Evolutionary conservation across 768 basidiomycete genomes (phyloP), one percentile per base, ranked within the genome.

Genomic region (Amanita rimosa): DNA sequence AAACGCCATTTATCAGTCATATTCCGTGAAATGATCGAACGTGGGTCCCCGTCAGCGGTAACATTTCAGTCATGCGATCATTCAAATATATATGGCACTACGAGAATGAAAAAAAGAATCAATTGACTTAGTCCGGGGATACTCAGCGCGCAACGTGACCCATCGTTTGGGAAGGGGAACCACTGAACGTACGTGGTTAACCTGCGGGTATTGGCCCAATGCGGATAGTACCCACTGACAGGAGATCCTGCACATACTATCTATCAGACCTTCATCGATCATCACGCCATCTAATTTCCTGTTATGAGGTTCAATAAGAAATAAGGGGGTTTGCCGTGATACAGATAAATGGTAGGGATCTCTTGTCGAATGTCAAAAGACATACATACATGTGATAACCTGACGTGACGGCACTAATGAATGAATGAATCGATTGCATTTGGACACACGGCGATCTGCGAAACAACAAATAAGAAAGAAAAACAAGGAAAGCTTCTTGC

Each of bases 181-280:
- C 31, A 31, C 31, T n/a, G 13, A 1, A 68, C 79, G 52, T 64
- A 83, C 81, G 64, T 85, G 22, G n/a, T n/a, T n/a, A n/a, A n/a
- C n/a, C n/a, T n/a, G n/a, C n/a, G n/a, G n/a, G n/a, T n/a, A n/a
- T n/a, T n/a, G n/a, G n/a, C n/a, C n/a, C n/a, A n/a, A n/a, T n/a
- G n/a, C n/a, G n/a, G n/a, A n/a, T n/a, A n/a, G n/a, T n/a, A n/a
- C n/a, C n/a, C n/a, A n/a, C n/a, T n/a, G 81, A 81, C 21, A 83
- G n/a, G n/a, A 70, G 37, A 94, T 70, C 67, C 95, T 96, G 48
- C 85, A 89, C 46, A 95, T 72, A 58, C 85, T 90, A 60, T 96
- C 93, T 61, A 95, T 91, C 36, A n/a, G n/a, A n/a, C n/a, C n/a
- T n/a, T n/a, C n/a, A n/a, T n/a, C n/a, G n/a, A 91, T 79, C 16